Percentiles rank a stretch among this genome's conserved stretches.
Evolutionary conservation across 305 asterid species (phyloP).

Genomic region (Coffea humblotiana): DNA sequence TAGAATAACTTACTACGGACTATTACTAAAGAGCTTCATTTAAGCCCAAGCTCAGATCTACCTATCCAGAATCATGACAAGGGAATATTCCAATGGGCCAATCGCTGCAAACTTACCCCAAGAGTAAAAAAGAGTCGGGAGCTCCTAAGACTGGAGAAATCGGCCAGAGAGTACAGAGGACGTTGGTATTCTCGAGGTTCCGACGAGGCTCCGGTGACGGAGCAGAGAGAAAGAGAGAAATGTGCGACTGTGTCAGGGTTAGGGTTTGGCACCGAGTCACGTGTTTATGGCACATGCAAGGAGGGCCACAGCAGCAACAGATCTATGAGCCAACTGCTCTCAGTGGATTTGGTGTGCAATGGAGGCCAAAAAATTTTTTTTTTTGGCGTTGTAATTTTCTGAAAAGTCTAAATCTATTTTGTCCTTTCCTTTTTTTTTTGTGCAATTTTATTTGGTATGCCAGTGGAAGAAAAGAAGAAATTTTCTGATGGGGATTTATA

Average conservation of each 20-base stretch:
- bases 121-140: background rate
- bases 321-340: too few species aligned
- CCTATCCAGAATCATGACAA: conserved; percentile 6
- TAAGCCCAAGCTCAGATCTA: conserved; percentile 41
- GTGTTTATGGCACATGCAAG: conserved; percentile 57
- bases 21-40: background rate
- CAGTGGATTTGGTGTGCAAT: too few species aligned
- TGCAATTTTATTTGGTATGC: too few species aligned
- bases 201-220: conserved; percentile 38
- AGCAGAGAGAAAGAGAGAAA: conserved; percentile 10
- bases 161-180: background rate
- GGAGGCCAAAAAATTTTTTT: too few species aligned
- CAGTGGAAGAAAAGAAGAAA: too few species aligned
- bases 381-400: too few species aligned
- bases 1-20: conserved; percentile 33
- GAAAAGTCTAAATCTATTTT: too few species aligned
- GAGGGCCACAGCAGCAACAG: too few species aligned
- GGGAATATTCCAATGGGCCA: conserved; percentile 21
- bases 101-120: conserved; percentile 15
- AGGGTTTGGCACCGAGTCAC: conserved; percentile 46
- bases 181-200: background rate
- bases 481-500: too few species aligned
- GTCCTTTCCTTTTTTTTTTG: too few species aligned
- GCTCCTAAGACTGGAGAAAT: conserved; percentile 2
- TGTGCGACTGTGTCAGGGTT: conserved; percentile 45